A percentile compares a stretch with the other conserved stretches of the same genome.
phyloP scores from a whole-genome alignment of 2,329 filamentous ascomycete species.

The Aspergillus aculeatinus region DNA sequence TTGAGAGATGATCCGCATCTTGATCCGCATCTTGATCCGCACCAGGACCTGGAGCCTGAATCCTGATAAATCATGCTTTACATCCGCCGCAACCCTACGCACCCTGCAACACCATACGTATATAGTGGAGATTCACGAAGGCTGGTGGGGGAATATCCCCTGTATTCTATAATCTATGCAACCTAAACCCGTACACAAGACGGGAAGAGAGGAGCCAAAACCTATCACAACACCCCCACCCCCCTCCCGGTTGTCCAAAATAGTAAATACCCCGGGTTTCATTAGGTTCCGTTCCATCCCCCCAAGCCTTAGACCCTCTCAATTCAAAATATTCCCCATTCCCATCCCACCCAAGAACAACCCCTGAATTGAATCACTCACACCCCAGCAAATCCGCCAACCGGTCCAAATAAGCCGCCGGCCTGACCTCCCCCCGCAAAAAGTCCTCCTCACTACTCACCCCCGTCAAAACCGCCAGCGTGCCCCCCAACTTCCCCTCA shows the following conservation, averaged over 20 bases:
- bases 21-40: not conserved
- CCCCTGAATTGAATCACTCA: conserved; percentile 1
- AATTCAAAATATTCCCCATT: not conserved
- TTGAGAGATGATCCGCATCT: conserved; percentile 13
- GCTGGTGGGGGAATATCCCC: no score
- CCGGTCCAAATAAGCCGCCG: conserved; percentile 79
- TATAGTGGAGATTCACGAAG: no score
- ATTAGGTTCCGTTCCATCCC: no score
- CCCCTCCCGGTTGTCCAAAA: no score
- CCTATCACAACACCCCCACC: no score
- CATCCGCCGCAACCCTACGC: no score
- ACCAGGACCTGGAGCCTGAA: not conserved
- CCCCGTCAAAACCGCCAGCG: conserved; percentile 85
- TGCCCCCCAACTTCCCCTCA: conserved; percentile 86
- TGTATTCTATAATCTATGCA: no score
- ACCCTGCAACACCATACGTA: no score
- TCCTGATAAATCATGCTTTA: not conserved
- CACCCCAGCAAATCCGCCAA: conserved; percentile 68
- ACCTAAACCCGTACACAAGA: no score
- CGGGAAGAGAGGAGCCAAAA: no score
- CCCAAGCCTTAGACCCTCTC: no score
- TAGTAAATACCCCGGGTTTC: no score
- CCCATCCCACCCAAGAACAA: not conserved
- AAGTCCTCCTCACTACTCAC: conserved; percentile 80
- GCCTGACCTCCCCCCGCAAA: conserved; percentile 71